These are phyloP conservation scores for Graphilbum sp. DNA, from an alignment of 2,329 filamentous ascomycete genomes.

Conservation along the genomic window DNA sequence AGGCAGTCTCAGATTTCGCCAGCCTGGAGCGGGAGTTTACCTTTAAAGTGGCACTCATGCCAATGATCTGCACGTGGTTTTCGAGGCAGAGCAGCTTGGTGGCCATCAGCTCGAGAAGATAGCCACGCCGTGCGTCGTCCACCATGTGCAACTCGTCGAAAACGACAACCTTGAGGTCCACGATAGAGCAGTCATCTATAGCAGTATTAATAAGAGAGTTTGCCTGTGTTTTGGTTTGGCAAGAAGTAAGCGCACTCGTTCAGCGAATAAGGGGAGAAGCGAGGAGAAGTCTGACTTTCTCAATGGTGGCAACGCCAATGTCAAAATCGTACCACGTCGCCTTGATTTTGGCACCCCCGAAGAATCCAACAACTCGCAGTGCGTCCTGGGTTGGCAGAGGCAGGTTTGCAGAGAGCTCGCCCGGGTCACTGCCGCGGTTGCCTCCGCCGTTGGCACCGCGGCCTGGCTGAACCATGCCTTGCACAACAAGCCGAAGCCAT, in stretches of 20 bases:
- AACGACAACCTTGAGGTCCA: slow-evolving; percentile 49
- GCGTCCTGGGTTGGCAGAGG: slow-evolving; percentile 38
- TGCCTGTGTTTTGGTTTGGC: slow-evolving; percentile 30
- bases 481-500: slow-evolving; percentile 53
- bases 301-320: slow-evolving; percentile 63
- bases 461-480: slow-evolving; percentile 33
- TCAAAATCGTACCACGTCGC: slow-evolving; percentile 59
- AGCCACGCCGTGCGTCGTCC: slow-evolving; percentile 59
- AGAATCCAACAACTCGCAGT: slow-evolving; percentile 55
- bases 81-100: slow-evolving; percentile 57
- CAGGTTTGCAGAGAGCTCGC: slow-evolving; percentile 23
- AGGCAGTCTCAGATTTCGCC: too few relatives aligned
- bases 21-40: too few relatives aligned
- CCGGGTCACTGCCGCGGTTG: slow-evolving; percentile 1
- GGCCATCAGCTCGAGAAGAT: slow-evolving; percentile 57
- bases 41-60: slow-evolving; percentile 66
- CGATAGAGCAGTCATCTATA: slow-evolving; percentile 52
- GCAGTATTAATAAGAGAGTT: slow-evolving; percentile 59
- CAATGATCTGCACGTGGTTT: slow-evolving; percentile 52
- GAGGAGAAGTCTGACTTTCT: slow-evolving; percentile 37
- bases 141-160: slow-evolving; percentile 74
- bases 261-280: background rate
- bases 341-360: slow-evolving; percentile 54
- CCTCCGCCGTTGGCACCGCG: slow-evolving; percentile 5
- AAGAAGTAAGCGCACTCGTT: background rate